Base-by-base conservation (phyloP, 305 asterid genomes). In the Rubia tinctorum region DNA sequence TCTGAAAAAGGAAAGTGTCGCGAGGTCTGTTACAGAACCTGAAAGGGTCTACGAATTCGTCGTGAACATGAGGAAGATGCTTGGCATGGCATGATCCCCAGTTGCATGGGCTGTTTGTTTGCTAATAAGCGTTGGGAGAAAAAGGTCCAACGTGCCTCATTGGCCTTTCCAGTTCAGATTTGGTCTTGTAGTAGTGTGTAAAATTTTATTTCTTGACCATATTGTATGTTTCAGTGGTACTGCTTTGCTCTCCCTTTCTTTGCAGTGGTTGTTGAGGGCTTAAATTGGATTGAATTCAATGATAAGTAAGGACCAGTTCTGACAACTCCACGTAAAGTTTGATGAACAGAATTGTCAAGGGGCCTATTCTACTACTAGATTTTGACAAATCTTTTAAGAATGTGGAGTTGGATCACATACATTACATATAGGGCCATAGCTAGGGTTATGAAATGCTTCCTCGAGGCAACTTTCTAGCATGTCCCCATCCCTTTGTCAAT, bases 1-100 rank as follows among this genome's bases (percentile, higher is more conserved):
- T 78, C 71, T 79, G 80, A 23, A 75, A 40, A 88, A 87, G 83
- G 88, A 82, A 40, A 84, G 81, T 27, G 97, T 90, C 66, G 84
- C 89, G 6, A 82, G 80, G 68, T 23, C 73, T 37, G 70, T 86
- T 40, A 85, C 92, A 1, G 78, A 86, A 56, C 84, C 88, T 71
- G 76, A 80, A 18, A 69, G 83, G 44, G 85, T 87, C 0, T 73
- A n/a, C 43, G 89, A 83, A 70, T 83, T 88, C 61, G 91, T 90
- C 76, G 79, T 74, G 58, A 76, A 51, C 78, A 20, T 88, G 2
- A 85, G 95, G 55, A 83, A 88, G 80, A 88, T 87, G 93, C 47
- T 82, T 73, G 95, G 92, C 40, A 53, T 87, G 66, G 91, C 86
- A 67, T 90, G 82, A 43, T 7, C 23, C 15, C 59, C 42, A 10